Conservation (phyloP, 2,329 filamentous ascomycete species). For the Botrytis aclada region DNA sequence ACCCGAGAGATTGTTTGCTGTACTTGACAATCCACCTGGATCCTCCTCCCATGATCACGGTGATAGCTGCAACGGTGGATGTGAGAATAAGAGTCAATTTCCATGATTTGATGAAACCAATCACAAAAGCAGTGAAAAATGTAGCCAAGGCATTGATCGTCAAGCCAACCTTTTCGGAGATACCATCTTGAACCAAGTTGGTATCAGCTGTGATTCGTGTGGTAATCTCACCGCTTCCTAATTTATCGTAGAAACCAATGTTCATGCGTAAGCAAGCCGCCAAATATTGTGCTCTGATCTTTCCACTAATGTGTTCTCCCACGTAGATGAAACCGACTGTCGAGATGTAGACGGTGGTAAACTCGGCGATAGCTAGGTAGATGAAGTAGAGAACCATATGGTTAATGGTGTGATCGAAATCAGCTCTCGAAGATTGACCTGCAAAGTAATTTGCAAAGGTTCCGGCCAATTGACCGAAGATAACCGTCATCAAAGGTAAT, state of each 20-base stretch:
- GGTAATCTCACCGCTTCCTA: conserved; percentile 89
- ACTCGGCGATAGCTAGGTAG: conserved; percentile 79
- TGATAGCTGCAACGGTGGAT: conserved; percentile 75
- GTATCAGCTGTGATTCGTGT: conserved; percentile 93
- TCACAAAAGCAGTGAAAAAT: conserved; percentile 84
- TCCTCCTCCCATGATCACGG: conserved; percentile 71
- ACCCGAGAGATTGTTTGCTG: conserved; percentile 72
- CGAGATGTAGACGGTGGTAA: conserved; percentile 71
- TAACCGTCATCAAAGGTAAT: conserved; percentile 54
- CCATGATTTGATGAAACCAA: conserved; percentile 89
- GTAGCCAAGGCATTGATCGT: conserved; percentile 74
- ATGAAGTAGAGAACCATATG: conserved; percentile 76
- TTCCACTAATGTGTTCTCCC: conserved; percentile 73
- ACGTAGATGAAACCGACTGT: conserved; percentile 90
- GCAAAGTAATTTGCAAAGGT: conserved; percentile 63
- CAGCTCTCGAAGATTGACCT: conserved; percentile 45
- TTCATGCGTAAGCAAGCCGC: conserved; percentile 82
- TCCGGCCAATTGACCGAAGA: conserved; percentile 75
- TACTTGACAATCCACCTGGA: conserved; percentile 75
- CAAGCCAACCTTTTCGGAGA: conserved; percentile 83
- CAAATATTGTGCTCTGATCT: conserved; percentile 80
- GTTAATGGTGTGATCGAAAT: conserved; percentile 59
- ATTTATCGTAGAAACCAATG: conserved; percentile 88
- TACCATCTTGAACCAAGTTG: conserved; percentile 88
- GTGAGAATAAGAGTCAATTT: conserved; percentile 85